Evolutionary conservation across 2,329 filamentous ascomycete species (phyloP).

Genomic region (Chaetomium olivaceum): DNA sequence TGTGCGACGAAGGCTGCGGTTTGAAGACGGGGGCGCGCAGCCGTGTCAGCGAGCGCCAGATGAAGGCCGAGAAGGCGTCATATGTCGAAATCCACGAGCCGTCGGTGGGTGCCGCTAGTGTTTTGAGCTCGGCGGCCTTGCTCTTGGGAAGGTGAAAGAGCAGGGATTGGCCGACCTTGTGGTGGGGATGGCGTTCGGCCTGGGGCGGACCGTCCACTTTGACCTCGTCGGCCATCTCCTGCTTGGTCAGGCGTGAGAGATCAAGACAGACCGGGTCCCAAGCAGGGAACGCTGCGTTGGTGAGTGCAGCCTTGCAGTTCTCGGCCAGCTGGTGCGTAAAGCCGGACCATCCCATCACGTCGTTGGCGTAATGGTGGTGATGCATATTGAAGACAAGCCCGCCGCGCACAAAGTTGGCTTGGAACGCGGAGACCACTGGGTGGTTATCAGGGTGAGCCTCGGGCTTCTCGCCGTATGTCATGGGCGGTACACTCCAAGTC

Average conservation of each 20-base stretch:
- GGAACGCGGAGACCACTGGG: conserved; percentile 42
- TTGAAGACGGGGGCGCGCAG: conserved; percentile 41
- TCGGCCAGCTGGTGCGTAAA: conserved; percentile 46
- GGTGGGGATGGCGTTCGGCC: conserved; percentile 28
- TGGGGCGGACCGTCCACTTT: conserved; percentile 40
- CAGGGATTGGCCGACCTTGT: conserved; percentile 33
- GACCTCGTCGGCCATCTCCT: conserved; percentile 33
- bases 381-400: conserved; percentile 46
- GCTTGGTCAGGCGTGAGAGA: conserved; percentile 39
- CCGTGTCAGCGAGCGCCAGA: conserved; percentile 44
- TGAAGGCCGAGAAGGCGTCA: conserved; percentile 45
- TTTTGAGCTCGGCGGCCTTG: conserved; percentile 45
- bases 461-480: conserved; percentile 44
- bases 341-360: conserved; percentile 45
- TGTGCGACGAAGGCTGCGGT: conserved; percentile 32
- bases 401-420: conserved; percentile 45
- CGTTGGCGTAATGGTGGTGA: conserved; percentile 45
- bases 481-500: conserved; percentile 40
- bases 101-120: conserved; percentile 38
- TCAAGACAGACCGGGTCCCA: conserved; percentile 43
- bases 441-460: conserved; percentile 40
- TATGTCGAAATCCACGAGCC: conserved; percentile 48
- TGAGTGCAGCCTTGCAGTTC: conserved; percentile 42
- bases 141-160: conserved; percentile 49
- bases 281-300: conserved; percentile 34